A percentile compares a stretch with the other conserved stretches of the same genome.
Conservation (phyloP, 2,329 filamentous ascomycete species). For the Epichloe coenophiala region DNA sequence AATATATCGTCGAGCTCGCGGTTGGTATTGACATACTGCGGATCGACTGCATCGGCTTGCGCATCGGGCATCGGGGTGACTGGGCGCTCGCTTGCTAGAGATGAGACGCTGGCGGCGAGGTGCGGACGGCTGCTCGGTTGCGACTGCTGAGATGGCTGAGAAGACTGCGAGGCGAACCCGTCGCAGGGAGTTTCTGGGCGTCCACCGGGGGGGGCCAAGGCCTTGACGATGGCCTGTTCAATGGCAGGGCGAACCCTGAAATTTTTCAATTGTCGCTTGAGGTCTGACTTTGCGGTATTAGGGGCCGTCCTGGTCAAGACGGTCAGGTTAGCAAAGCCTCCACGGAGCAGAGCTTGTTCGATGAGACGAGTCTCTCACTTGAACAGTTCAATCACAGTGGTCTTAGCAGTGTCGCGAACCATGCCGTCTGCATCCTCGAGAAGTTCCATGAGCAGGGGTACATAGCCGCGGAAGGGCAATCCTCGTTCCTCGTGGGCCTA, state of each 20-base stretch:
- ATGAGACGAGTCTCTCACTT: constrained; percentile 32
- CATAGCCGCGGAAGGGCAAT: constrained; percentile 71
- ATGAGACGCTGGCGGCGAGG: constrained; percentile 39
- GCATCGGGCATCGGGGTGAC: constrained; percentile 50
- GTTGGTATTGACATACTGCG: constrained; percentile 69
- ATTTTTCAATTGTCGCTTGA: constrained; percentile 74
- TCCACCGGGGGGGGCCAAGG: constrained; percentile 46
- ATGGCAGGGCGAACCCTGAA: constrained; percentile 82
- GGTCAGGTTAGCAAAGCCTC: constrained; percentile 3
- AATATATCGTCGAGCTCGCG: constrained; percentile 83
- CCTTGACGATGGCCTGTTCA: constrained; percentile 64
- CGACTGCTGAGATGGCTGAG: background rate
- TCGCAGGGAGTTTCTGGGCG: constrained; percentile 28
- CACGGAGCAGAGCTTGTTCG: no score
- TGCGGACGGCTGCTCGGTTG: constrained; percentile 27
- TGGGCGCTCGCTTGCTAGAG: constrained; percentile 35
- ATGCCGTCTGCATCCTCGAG: constrained; percentile 82
- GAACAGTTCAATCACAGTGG: constrained; percentile 76
- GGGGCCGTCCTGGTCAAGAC: constrained; percentile 49
- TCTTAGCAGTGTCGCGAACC: constrained; percentile 75
- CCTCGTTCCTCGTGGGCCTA: constrained; percentile 72
- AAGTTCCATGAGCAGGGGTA: constrained; percentile 69
- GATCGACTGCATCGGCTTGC: constrained; percentile 59
- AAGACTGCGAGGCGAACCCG: constrained; percentile 18
- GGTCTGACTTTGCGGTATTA: constrained; percentile 70